These are phyloP conservation scores for Dillenia suffruticosa DNA, from an alignment of 164 flowering plant species.

Conservation along the genomic window DNA sequence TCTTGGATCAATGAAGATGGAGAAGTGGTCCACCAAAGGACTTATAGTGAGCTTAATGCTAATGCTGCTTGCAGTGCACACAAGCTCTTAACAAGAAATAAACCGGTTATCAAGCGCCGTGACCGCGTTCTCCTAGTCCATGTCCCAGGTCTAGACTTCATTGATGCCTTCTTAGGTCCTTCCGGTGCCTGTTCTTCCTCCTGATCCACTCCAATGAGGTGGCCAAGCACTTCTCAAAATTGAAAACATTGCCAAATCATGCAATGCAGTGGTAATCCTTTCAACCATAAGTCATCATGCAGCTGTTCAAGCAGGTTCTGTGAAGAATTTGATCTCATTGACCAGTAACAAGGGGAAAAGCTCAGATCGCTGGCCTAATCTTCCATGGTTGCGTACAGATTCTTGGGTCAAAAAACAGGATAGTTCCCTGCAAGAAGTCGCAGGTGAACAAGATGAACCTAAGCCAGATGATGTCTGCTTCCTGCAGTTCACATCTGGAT, in stretches of 20 bases:
- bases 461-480: constrained; percentile 54
- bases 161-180: constrained; percentile 75
- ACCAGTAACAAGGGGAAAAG: constrained; percentile 30
- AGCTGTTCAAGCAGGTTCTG: constrained; percentile 58
- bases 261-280: constrained; percentile 67
- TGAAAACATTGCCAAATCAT: constrained; percentile 62
- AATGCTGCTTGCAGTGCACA: constrained; percentile 72
- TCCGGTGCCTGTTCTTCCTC: constrained; percentile 80
- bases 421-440: constrained; percentile 10
- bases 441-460: constrained; percentile 27
- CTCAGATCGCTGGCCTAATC: constrained; percentile 62
- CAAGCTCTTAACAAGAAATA: constrained; percentile 44
- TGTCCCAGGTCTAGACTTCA: constrained; percentile 71
- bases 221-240: constrained; percentile 77
- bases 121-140: constrained; percentile 71
- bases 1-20: constrained; percentile 72
- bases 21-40: constrained; percentile 35
- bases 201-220: constrained; percentile 78
- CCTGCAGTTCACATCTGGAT: constrained; percentile 82
- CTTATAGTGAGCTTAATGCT: constrained; percentile 48
- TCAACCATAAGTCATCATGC: constrained; percentile 55
- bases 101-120: constrained; percentile 63
- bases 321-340: constrained; percentile 43
- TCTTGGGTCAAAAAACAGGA: constrained; percentile 54
- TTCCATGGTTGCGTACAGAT: constrained; percentile 80